phyloP scores from a whole-genome alignment of 257 asterid species.

The Vinca minor region DNA sequence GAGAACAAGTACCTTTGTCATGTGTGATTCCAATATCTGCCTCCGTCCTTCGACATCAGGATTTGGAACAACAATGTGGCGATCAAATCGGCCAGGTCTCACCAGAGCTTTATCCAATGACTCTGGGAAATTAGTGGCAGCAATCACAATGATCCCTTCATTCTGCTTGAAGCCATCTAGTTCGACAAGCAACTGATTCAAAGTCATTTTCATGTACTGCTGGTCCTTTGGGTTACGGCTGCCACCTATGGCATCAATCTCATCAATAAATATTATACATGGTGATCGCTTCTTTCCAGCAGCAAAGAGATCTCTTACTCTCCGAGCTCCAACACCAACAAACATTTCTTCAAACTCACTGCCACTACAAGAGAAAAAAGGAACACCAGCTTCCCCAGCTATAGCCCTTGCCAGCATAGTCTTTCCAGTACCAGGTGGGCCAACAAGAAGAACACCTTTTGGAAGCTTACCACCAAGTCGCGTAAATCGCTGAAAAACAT shows the following conservation, averaged over 20 bases:
- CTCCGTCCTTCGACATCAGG: slow-evolving; percentile 98
- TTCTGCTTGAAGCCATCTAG: slow-evolving; percentile 95
- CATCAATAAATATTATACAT: slow-evolving; percentile 81
- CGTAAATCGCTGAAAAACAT: slow-evolving; percentile 65
- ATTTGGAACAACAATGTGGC: slow-evolving; percentile 87
- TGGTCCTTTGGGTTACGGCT: slow-evolving; percentile 88
- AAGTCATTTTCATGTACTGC: slow-evolving; percentile 88
- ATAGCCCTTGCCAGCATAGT: slow-evolving; percentile 98
- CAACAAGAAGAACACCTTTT: slow-evolving; percentile 87
- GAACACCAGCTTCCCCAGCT: slow-evolving; percentile 98
- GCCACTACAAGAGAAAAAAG: slow-evolving; percentile 92
- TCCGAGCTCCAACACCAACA: slow-evolving; percentile 97
- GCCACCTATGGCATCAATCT: slow-evolving; percentile 95
- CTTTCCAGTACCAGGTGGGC: slow-evolving; percentile 98
- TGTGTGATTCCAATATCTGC: slow-evolving; percentile 87
- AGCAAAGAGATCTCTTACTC: slow-evolving; percentile 87
- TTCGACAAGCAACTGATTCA: slow-evolving; percentile 91
- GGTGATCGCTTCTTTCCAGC: slow-evolving; percentile 96
- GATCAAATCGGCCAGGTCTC: slow-evolving; percentile 93
- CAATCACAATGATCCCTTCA: slow-evolving; percentile 87
- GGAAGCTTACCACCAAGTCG: slow-evolving; percentile 99
- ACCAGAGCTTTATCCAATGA: slow-evolving; percentile 90
- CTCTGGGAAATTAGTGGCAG: slow-evolving; percentile 90
- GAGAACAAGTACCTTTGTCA: slow-evolving; percentile 74
- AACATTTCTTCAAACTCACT: slow-evolving; percentile 98